These are phyloP conservation scores for Acanthamoeba healyi DNA, from an alignment of 208 protist genomes.

Conservation along the genomic window DNA sequence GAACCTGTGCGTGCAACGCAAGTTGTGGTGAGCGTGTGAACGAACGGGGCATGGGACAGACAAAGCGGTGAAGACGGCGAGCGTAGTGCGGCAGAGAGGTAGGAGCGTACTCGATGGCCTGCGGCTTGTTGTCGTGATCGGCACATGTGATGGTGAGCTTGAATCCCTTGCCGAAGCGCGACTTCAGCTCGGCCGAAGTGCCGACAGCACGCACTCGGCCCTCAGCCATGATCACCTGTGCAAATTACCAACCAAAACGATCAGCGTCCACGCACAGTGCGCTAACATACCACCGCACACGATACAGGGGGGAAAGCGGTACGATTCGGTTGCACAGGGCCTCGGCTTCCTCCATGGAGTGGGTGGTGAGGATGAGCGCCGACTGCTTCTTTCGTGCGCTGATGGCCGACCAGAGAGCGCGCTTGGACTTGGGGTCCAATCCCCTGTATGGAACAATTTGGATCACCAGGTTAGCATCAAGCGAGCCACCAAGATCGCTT, in stretches of 20 bases:
- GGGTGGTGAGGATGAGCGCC: conserved; percentile 80
- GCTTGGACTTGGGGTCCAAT: conserved; percentile 80
- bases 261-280: not conserved
- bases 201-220: conserved; percentile 4
- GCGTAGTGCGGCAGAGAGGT: too few species aligned
- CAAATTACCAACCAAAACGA: too few species aligned
- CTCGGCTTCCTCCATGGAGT: conserved; percentile 80
- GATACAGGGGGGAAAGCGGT: not conserved
- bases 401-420: conserved; percentile 78
- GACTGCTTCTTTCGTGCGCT: conserved; percentile 55
- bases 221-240: conserved; percentile 62
- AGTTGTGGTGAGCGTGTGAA: not conserved
- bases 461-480: too few species aligned
- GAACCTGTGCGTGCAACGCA: not conserved
- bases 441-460: not conserved
- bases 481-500: not conserved
- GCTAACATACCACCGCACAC: conserved; percentile 82
- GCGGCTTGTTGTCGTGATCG: not conserved
- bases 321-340: conserved; percentile 73
- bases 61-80: too few species aligned
- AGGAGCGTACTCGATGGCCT: not conserved
- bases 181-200: conserved; percentile 26
- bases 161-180: conserved; percentile 61
- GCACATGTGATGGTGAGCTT: conserved; percentile 45
- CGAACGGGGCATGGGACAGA: not conserved